Conservation (phyloP, 331 rosid genomes). For the Rhamnella rubrinervis region DNA sequence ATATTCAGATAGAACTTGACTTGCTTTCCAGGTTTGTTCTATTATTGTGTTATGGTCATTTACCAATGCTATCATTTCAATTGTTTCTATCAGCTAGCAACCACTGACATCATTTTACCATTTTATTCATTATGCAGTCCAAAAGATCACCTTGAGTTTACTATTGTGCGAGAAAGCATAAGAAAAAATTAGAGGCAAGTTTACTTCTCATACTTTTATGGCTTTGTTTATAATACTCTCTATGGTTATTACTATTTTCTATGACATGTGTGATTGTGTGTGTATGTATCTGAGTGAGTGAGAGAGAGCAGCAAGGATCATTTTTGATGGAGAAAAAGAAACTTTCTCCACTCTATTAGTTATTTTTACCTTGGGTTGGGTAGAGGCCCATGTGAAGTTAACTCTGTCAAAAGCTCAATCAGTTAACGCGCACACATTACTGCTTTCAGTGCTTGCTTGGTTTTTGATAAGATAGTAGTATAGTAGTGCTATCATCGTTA, state of each 20-base stretch:
- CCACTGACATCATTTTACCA: slow-evolving; percentile 4
- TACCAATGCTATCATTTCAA: slow-evolving; percentile 7
- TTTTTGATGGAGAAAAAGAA: background rate
- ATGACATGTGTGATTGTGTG: background rate
- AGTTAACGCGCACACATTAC: background rate
- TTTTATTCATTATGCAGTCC: slow-evolving; percentile 47
- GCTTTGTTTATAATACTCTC: background rate
- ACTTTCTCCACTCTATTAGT: background rate
- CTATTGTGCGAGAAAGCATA: slow-evolving; percentile 84
- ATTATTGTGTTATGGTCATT: slow-evolving; percentile 3
- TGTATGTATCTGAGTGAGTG: too few species aligned
- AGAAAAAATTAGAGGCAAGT: slow-evolving; percentile 78
- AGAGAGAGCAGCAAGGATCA: background rate
- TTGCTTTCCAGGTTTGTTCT: slow-evolving; percentile 78
- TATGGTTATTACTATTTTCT: background rate
- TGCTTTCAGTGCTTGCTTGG: background rate
- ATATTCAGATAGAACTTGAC: slow-evolving; percentile 77
- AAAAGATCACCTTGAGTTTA: slow-evolving; percentile 86
- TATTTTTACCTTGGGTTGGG: background rate
- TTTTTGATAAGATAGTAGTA: background rate
- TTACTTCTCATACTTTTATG: slow-evolving; percentile 2
- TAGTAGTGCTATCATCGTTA: background rate
- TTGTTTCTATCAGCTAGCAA: slow-evolving; percentile 10
- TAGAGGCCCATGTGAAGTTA: background rate
- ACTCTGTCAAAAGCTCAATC: background rate